Percentiles rank a stretch among this genome's conserved stretches.
Evolutionary conservation across 768 basidiomycete genomes (phyloP).

Genomic region (Suillus paluster): DNA sequence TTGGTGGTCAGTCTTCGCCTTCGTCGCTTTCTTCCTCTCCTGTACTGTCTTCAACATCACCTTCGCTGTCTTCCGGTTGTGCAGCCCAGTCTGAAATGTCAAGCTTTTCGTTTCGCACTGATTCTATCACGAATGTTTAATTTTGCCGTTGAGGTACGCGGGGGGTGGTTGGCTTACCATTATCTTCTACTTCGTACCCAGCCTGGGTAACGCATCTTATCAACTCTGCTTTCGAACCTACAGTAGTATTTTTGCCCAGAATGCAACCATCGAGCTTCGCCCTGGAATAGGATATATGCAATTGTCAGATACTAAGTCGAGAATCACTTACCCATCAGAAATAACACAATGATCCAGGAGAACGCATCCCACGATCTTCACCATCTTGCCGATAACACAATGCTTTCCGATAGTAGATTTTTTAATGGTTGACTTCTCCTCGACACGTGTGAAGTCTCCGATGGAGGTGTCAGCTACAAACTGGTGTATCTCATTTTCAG

Average conservation of each 20-base stretch:
- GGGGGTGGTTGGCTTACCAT: constrained; percentile 46
- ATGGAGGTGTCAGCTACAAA: constrained; percentile 58
- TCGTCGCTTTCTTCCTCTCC: constrained; percentile 21
- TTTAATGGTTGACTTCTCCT: constrained; percentile 81
- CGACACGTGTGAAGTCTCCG: constrained; percentile 81
- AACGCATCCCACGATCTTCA: constrained; percentile 81
- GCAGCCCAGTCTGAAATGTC: constrained; percentile 61
- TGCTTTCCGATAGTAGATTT: constrained; percentile 80
- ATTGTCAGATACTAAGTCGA: constrained; percentile 12
- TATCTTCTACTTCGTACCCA: constrained; percentile 71
- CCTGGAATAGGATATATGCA: constrained; percentile 39
- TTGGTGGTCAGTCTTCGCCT: constrained; percentile 8
- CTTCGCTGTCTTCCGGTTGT: constrained; percentile 31
- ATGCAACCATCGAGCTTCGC: constrained; percentile 80
- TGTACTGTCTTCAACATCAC: constrained; percentile 20
- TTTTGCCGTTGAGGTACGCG: background rate
- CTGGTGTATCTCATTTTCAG: constrained; percentile 29
- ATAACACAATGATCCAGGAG: constrained; percentile 89
- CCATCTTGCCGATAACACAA: constrained; percentile 83
- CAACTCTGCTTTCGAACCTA: constrained; percentile 73
- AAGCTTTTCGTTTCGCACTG: constrained; percentile 57
- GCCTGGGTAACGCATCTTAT: constrained; percentile 73
- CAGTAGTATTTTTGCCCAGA: constrained; percentile 72
- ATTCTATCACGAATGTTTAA: constrained; percentile 42
- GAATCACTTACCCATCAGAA: constrained; percentile 69